Evolutionary conservation across 768 basidiomycete species (phyloP), one percentile per base, ranked within the genome.

Genomic region (Dioszegia aurantiaca): DNA sequence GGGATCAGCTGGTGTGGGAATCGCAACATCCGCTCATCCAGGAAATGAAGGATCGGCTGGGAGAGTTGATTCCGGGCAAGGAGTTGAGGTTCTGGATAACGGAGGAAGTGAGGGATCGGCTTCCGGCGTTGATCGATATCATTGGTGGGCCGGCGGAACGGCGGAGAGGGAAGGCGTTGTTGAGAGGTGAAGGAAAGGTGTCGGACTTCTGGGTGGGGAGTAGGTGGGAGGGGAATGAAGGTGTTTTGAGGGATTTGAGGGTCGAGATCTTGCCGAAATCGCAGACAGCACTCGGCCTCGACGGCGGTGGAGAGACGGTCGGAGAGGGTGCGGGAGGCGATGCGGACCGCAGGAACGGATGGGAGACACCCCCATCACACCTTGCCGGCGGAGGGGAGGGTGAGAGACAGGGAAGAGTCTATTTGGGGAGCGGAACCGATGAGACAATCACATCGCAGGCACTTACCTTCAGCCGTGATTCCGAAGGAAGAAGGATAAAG

Each of bases 61-160:
- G 30, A 9, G 43, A 26, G 9, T 16, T 56, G 16, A 12, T 51
- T 12, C 51, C 39, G 19, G 54, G 51, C 16, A n/a, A 17, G 16
- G 60, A 72, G 1, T 78, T 87, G 6, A 80, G 82, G 44, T 90
- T 91, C 60, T 94, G 88, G 87, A 86, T 87, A 4, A 92, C 89
- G 0, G 71, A 75, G 0, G 90, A 91, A 70, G 89, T 89, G 0
- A 82, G 83, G 41, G 81, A 83, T 47, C 82, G 89, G 4, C 87
- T 86, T 65, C 77, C 86, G 19, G 80, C 83, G n/a, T 91, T 93
- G 56, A 84, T 90, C 3, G 80, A 81, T 33, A 88, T 88, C 70
- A 89, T 94, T 36, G 90, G 88, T 1, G 89, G 89, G 0, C 77
- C 80, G 4, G 77, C 77, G 59, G 90, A 92, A 76, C 83, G 81